Evolutionary conservation across 148 eudicot genomes (phyloP).

Genomic region (Fallopia convolvulus): DNA sequence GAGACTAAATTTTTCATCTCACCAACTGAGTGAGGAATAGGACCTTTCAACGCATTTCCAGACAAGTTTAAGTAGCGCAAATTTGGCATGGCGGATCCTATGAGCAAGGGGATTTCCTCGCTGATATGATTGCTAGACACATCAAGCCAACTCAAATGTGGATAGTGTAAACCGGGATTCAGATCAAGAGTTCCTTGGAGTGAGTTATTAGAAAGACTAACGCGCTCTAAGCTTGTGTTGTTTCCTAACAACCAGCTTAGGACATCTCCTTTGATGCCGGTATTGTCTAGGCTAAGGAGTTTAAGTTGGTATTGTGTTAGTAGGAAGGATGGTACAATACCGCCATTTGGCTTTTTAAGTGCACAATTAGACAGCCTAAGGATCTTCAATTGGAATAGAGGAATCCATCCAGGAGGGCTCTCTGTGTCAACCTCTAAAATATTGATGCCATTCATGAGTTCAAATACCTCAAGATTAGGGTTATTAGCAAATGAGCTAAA

Average conservation of each 20-base stretch:
- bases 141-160: neutral
- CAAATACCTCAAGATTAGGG: neutral
- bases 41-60: neutral
- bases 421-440: neutral
- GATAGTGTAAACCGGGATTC: neutral
- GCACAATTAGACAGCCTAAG: neutral
- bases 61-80: neutral
- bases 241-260: neutral
- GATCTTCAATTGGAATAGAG: neutral
- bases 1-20: neutral
- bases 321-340: neutral
- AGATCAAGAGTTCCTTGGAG: neutral
- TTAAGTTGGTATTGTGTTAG: neutral
- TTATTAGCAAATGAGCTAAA: constrained; percentile 10
- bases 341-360: neutral
- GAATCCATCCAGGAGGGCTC: constrained; percentile 1
- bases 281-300: neutral
- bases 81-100: neutral
- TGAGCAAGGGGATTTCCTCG: neutral
- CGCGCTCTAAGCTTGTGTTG: neutral
- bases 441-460: neutral
- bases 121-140: neutral
- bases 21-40: constrained; percentile 9
- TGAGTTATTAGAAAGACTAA: constrained; percentile 1
- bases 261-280: neutral